phyloP scores from a whole-genome alignment of 2,329 filamentous ascomycete genomes.

The Fusarium burgessii region DNA sequence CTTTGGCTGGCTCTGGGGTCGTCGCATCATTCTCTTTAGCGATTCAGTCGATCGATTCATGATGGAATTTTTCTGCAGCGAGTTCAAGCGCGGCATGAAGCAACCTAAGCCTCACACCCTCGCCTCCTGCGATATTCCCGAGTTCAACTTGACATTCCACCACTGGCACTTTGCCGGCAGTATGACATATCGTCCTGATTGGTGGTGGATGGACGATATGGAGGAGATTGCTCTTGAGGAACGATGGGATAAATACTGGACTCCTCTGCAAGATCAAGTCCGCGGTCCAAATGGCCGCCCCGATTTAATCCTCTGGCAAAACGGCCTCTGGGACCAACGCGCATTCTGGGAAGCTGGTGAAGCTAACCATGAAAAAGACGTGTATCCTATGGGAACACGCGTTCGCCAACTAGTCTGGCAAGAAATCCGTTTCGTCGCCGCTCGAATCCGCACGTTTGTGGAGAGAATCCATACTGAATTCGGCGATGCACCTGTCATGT shows the following conservation, averaged over 20 bases:
- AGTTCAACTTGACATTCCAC: constrained; percentile 34
- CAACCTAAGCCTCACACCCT: constrained; percentile 29
- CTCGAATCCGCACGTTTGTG: constrained; percentile 27
- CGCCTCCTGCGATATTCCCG: constrained; percentile 31
- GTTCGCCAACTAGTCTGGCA: constrained; percentile 34
- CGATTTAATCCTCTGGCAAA: constrained; percentile 39
- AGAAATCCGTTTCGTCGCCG: constrained; percentile 33
- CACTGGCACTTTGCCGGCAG: constrained; percentile 39
- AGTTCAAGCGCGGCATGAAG: constrained; percentile 29
- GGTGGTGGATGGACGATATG: constrained; percentile 43
- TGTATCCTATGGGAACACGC: constrained; percentile 34
- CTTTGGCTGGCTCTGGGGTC: constrained; percentile 40
- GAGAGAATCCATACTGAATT: constrained; percentile 26
- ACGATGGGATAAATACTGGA: constrained; percentile 36
- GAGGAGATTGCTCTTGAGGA: constrained; percentile 33
- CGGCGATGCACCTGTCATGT: constrained; percentile 24
- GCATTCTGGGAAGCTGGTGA: constrained; percentile 36
- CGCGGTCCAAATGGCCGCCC: constrained; percentile 28
- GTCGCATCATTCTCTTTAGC: constrained; percentile 35
- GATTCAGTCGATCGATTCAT: constrained; percentile 41
- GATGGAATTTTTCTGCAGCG: constrained; percentile 39
- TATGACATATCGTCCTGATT: constrained; percentile 31
- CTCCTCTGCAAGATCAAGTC: constrained; percentile 29
- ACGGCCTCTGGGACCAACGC: constrained; percentile 40
- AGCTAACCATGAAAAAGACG: constrained; percentile 32